These are phyloP conservation scores for Raffaelea deltoideospora DNA, from an alignment of 2,329 filamentous ascomycete species.

Conservation along the genomic window DNA sequence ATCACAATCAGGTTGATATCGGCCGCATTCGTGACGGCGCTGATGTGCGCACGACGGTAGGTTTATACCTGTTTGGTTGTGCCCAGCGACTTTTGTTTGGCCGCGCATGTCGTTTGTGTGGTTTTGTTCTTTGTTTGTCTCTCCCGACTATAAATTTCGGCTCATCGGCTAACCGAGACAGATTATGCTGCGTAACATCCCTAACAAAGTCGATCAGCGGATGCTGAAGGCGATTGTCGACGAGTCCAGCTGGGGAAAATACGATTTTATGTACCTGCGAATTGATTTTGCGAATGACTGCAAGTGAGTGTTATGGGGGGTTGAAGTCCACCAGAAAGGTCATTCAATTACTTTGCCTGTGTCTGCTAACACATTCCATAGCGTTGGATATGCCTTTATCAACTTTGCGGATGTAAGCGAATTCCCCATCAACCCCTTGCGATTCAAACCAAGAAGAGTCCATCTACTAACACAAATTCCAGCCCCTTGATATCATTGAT, in stretches of 20 bases:
- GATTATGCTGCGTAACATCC: slow-evolving; percentile 93
- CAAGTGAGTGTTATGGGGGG: no score
- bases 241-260: slow-evolving; percentile 62
- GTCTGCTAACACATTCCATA: slow-evolving; percentile 25
- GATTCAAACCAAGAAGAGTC: no score
- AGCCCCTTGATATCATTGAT: slow-evolving; percentile 60
- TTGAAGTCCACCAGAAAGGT: no score
- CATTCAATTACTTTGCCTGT: neutral
- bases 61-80: no score
- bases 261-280: slow-evolving; percentile 89
- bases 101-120: no score
- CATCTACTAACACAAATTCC: slow-evolving; percentile 4
- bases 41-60: slow-evolving; percentile 62
- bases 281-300: slow-evolving; percentile 78
- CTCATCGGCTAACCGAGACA: slow-evolving; percentile 17
- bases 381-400: slow-evolving; percentile 94
- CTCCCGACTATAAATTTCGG: neutral
- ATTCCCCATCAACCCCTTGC: no score
- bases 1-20: slow-evolving; percentile 49
- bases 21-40: slow-evolving; percentile 46
- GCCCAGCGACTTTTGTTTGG: no score
- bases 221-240: slow-evolving; percentile 71
- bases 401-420: slow-evolving; percentile 68
- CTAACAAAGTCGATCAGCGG: slow-evolving; percentile 69
- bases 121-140: no score